Evolutionary conservation across 768 basidiomycete species (phyloP), one percentile per base, ranked within the genome.

Genomic region (Tephrocybe sp.): DNA sequence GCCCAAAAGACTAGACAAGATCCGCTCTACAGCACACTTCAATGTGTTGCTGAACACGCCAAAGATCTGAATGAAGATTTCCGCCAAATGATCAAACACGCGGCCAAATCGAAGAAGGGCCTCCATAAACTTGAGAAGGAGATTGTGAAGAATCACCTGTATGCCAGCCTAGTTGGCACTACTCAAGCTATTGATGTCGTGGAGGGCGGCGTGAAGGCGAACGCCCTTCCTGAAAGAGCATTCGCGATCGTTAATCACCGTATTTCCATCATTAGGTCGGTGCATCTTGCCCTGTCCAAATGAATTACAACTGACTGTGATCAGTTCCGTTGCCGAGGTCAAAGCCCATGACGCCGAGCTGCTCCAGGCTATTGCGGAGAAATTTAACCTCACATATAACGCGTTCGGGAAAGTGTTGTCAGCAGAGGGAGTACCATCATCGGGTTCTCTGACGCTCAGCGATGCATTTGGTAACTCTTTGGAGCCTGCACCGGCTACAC

Each of bases 141-240:
- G 32, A 63, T 81, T 21, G 68, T 73, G 23, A 61, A 72, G 43
- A 67, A 80, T 57, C 63, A 61, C 0, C 21, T 55, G 3, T 69
- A 73, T 54, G 75, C 72, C 48, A 81, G 73, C 54, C 62, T 84
- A 8, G 71, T 83, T 3, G 75, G 81, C 28, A 91, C 88, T 3
- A 91, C 90, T 1, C 88, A 90, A 65, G 91, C 91, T 1, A 77
- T 86, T 38, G 89, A 91, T 59, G 62, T 93, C 11, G 76, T 84
- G 30, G 69, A 73, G n/a, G 83, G 83, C 18, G 85, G 84, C 10
- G 79, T 85, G 24, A 90, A 91, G 66, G 74, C 76, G 23, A 93
- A 93, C 59, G 89, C 90, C 23, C 77, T 94, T 20, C 91, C 91
- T 0, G 90, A 93, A 66, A 74, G 70, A 49, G 85, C 81, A 1